Conservation (phyloP, 2,329 filamentous ascomycete species). For the Aspergillus niger region DNA sequence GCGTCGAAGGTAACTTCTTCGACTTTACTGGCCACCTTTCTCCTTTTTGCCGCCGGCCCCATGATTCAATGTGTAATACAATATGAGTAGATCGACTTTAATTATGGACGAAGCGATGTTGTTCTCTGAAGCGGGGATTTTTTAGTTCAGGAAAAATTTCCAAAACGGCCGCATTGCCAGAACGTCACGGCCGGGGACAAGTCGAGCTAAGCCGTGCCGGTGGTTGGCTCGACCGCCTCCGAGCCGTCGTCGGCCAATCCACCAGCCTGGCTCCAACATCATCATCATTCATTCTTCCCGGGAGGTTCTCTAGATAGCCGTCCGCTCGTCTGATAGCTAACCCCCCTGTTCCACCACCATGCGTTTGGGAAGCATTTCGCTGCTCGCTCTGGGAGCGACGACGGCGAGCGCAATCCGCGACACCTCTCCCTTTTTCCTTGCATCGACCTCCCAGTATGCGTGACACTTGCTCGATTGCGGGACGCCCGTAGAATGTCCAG, state of each 20-base stretch:
- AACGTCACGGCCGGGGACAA: conserved; percentile 2
- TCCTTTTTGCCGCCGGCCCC: conserved; percentile 64
- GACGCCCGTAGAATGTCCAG: conserved; percentile 15
- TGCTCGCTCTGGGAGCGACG: conserved; percentile 57
- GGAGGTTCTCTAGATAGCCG: conserved; percentile 20
- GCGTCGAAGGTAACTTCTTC: conserved; percentile 87
- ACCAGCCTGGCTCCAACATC: conserved; percentile 33
- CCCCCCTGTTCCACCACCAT: conserved; percentile 36
- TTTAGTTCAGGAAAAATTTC: neutral
- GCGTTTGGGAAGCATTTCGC: conserved; percentile 45
- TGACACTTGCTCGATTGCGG: conserved; percentile 11
- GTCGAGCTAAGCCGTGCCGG: conserved; percentile 31
- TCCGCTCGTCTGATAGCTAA: conserved; percentile 15
- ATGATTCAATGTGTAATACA: conserved; percentile 37
- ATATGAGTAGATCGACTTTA: neutral
- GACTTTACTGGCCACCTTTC: conserved; percentile 61
- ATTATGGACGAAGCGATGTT: neutral
- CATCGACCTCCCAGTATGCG: conserved; percentile 79
- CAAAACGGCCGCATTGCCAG: neutral
- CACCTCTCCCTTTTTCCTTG: conserved; percentile 84
- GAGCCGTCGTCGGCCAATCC: conserved; percentile 25
- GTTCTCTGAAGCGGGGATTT: neutral
- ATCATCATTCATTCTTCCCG: conserved; percentile 23
- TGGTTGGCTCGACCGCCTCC: conserved; percentile 40
- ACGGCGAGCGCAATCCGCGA: conserved; percentile 74